Percentiles rank a stretch among this genome's conserved stretches.
Evolutionary conservation across 192 early-diverging fungal genomes (phyloP).

Genomic region (Nowakowskiella sp.): DNA sequence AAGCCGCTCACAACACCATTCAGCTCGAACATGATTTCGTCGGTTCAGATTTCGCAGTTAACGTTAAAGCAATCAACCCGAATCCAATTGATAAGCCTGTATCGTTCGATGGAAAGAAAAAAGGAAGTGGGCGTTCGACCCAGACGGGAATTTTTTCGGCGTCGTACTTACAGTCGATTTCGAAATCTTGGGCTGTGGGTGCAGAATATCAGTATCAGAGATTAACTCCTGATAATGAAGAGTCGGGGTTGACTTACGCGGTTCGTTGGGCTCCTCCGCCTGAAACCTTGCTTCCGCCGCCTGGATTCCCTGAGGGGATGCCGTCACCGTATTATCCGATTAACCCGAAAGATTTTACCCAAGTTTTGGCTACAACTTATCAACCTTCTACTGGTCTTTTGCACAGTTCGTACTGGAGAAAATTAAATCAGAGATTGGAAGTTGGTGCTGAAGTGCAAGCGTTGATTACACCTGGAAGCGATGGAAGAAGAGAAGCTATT

Average conservation of each 20-base stretch:
- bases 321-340: conserved; percentile 41
- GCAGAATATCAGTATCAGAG: conserved; percentile 77
- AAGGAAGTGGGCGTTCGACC: conserved; percentile 20
- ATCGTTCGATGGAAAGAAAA: conserved; percentile 10
- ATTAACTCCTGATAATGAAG: conserved; percentile 72
- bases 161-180: conserved; percentile 86
- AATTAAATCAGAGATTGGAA: conserved; percentile 88
- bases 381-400: conserved; percentile 45
- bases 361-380: conserved; percentile 44
- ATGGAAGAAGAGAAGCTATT: conserved; percentile 76
- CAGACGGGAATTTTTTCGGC: conserved; percentile 82
- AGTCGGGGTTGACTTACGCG: conserved; percentile 62
- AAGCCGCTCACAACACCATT: conserved; percentile 80
- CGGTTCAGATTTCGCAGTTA: conserved; percentile 80
- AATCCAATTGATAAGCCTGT: conserved; percentile 65
- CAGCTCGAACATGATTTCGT: conserved; percentile 89
- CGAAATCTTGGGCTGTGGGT: conserved; percentile 72
- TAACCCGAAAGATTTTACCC: conserved; percentile 42
- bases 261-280: conserved; percentile 33
- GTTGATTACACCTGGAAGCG: conserved; percentile 45
- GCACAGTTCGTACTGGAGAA: conserved; percentile 81
- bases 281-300: conserved; percentile 42
- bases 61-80: conserved; percentile 92
- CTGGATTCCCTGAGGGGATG: conserved; percentile 37
- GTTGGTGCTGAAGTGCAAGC: conserved; percentile 86